Evolutionary conservation across 805 yeast genomes (phyloP).

Genomic region (Ogataea zsoltii): DNA sequence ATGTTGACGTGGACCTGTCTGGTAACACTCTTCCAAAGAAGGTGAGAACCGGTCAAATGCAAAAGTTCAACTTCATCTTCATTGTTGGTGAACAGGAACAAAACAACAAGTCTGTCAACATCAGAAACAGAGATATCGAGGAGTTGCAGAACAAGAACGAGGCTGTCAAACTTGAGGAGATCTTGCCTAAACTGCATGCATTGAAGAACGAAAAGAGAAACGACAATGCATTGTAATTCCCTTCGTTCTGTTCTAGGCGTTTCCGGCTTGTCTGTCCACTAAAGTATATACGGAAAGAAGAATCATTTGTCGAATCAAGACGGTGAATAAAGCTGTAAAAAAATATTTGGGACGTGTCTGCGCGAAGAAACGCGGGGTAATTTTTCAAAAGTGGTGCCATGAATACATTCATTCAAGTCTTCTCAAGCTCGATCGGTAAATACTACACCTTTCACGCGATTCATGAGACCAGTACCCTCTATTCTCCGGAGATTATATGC

Average conservation of each 20-base stretch:
- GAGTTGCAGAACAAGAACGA: conserved; percentile 93
- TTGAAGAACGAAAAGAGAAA: conserved; percentile 75
- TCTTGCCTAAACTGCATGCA: conserved; percentile 63
- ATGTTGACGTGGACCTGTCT: conserved; percentile 87
- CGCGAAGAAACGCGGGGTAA: background rate
- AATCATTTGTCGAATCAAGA: background rate
- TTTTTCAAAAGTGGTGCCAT: background rate
- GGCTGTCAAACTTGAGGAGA: conserved; percentile 70
- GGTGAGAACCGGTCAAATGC: conserved; percentile 94
- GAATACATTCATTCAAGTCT: too few species aligned
- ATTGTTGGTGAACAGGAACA: conserved; percentile 97
- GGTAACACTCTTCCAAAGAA: conserved; percentile 98
- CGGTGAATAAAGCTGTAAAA: background rate
- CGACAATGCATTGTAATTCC: conserved; percentile 53
- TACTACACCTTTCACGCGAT: too few species aligned
- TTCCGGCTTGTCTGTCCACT: conserved; percentile 1
- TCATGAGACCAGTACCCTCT: background rate
- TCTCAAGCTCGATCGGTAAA: too few species aligned
- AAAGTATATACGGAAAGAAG: background rate
- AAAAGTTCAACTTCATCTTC: conserved; percentile 92
- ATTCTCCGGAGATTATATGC: conserved; percentile 10
- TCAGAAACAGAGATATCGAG: conserved; percentile 94
- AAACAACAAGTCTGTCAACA: conserved; percentile 76
- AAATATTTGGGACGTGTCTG: too few species aligned
- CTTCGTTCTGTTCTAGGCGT: background rate